Evolutionary conservation across 768 basidiomycete genomes (phyloP), one percentile per base, ranked within the genome.

Genomic region (Lactifluus pinguis): DNA sequence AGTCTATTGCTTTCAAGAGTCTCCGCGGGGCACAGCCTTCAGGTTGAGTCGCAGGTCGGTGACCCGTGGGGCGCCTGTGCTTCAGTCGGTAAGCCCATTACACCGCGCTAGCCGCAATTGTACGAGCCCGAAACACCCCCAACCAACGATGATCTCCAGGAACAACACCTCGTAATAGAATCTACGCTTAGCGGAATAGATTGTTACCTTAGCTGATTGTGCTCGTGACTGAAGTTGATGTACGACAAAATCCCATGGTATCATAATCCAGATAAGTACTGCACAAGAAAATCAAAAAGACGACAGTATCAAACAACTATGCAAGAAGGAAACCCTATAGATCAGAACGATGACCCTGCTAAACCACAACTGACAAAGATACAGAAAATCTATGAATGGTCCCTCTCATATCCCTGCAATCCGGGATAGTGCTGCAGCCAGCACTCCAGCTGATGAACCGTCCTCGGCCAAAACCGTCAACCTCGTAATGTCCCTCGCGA

Each of bases 401-500:
- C 6, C 13, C 44, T 19, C 39, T 41, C 50, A 49, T 32, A 53
- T 14, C 15, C 25, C 51, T 4, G 52, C 41, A 42, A 44, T 42
- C 42, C 61, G 57, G 8, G 61, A 34, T 5, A 62, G 34, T 1
- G 61, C 61, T 2, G 61, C 61, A 14, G 61, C 45, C 25, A 62
- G 57, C 47, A 62, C 61, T 6, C 61, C 52, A 0, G 61, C 61
- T 2, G 61, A 62, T 3, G 61, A 62, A 2, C 61, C 61, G 19
- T 62, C 61, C 48, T 62, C 61, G 10, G 61, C 61, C 6, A 62
- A 52, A 5, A 62, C 61, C 10, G 61, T 38, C n/a, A 62, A 49
- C 9, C 32, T 41, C 5, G 61, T 52, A 15, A 70, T 48, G 57
- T 74, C 70, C 21, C 61, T 51, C 15, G 65, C 53, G 32, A 74